Evolutionary conservation across 2,329 filamentous ascomycete species (phyloP), one percentile per base, ranked within the genome.

Genomic region (Sporothrix curviconia): DNA sequence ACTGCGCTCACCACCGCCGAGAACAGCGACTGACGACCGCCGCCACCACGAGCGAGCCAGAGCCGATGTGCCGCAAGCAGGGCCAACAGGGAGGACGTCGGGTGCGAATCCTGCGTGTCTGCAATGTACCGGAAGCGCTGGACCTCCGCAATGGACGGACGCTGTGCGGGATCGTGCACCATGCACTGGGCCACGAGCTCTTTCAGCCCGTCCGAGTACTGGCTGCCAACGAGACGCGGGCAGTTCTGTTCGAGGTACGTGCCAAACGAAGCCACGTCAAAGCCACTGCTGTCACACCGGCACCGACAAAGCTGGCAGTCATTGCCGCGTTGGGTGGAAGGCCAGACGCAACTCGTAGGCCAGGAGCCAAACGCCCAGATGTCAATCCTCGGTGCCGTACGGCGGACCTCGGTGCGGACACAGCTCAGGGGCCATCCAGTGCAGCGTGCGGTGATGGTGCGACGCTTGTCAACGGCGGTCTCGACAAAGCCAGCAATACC

Each of bases 301-400:
- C n/a, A n/a, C n/a, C n/a, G n/a, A n/a, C n/a, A n/a, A n/a, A n/a
- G n/a, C n/a, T n/a, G n/a, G n/a, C n/a, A 58, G 75, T 80, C 51
- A 82, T 76, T 44, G 74, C 75, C 40, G 82, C 83, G 62, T 88
- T 87, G 0, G 89, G 89, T 2, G 89, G 88, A 15, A 85, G 74
- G 1, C 89, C 89, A 4, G 86, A 90, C 1, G 89, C 88, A 69
- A 92, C 88, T 94, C 89, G 65, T 83, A 90, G 1, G 90, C 78
- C 69, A 91, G 87, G 87, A 87, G 3, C 89, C 90, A 67, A 89
- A 91, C 2, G 89, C 88, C 89, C 90, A 94, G 55, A 92, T 90
- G 65, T 94, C 89, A 40, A 87, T n/a, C 83, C 65, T 47, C 44
- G 3, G 25, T 47, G 15, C 44, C 44, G 44, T 47, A 47, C 44